Conservation (phyloP, 352 stramenopile species). For the Pythium rhizo-oryzae region DNA sequence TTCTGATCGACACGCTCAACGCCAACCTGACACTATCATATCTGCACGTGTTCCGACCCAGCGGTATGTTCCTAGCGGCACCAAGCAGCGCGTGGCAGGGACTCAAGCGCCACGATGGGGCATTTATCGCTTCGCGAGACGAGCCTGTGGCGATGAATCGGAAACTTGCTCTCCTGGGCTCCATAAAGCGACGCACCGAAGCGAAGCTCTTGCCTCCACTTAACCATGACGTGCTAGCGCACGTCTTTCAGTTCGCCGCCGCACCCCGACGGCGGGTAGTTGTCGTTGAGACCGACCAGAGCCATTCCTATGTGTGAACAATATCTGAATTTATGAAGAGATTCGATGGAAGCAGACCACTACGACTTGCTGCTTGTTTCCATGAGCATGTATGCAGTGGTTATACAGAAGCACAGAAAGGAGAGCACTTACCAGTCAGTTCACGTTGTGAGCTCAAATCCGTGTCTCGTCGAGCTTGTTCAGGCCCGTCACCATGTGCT, state of each 20-base stretch:
- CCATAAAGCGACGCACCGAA: not conserved
- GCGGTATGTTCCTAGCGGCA: not conserved
- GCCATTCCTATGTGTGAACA: not conserved
- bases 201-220: not conserved
- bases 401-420: too few species aligned
- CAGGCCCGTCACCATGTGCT: slow-evolving; percentile 13
- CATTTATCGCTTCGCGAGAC: not conserved
- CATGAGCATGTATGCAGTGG: too few species aligned
- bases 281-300: not conserved
- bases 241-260: slow-evolving; percentile 2
- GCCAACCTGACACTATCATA: not conserved
- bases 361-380: too few species aligned
- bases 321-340: too few species aligned
- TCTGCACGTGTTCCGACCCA: slow-evolving; percentile 6
- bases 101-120: not conserved
- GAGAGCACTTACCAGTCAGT: too few species aligned
- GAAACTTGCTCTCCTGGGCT: slow-evolving; percentile 1
- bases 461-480: slow-evolving; percentile 14
- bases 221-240: slow-evolving; percentile 3
- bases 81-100: not conserved
- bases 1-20: not conserved
- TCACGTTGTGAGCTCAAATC: too few species aligned
- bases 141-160: slow-evolving; percentile 1
- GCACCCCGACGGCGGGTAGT: not conserved
- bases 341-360: too few species aligned